Conservation (phyloP, 495 filamentous ascomycete genomes). For the Pseudomonodictys pantanalensis region DNA sequence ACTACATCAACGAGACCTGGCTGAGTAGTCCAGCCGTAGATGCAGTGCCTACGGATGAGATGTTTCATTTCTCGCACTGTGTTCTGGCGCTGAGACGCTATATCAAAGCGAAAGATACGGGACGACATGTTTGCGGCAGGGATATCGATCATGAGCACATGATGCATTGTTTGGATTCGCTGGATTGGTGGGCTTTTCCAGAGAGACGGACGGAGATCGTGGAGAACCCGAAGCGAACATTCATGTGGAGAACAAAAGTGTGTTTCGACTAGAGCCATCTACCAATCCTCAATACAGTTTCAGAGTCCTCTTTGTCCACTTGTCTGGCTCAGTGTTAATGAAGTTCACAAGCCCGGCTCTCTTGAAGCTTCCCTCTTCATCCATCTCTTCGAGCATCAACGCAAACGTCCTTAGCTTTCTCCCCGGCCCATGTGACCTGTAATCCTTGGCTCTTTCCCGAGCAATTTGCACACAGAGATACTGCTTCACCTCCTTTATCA, state of each 20-base stretch:
- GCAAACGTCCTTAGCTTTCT: background rate
- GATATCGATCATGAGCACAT: conserved; percentile 27
- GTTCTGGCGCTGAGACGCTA: conserved; percentile 25
- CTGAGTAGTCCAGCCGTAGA: background rate
- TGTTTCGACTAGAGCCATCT: conserved; percentile 14
- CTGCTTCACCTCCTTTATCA: background rate
- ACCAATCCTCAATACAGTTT: no score
- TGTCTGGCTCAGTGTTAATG: background rate
- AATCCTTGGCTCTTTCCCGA: background rate
- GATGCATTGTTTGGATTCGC: conserved; percentile 21
- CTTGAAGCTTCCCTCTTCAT: background rate
- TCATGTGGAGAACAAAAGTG: conserved; percentile 10
- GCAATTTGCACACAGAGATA: background rate
- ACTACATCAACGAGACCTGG: conserved; percentile 11
- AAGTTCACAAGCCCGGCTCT: background rate
- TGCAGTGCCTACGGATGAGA: conserved; percentile 1
- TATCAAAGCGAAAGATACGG: conserved; percentile 27
- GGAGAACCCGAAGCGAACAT: background rate
- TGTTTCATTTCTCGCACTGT: conserved; percentile 32
- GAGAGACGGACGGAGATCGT: background rate
- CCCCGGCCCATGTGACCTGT: no score
- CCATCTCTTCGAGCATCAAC: background rate
- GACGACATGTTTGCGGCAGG: conserved; percentile 24
- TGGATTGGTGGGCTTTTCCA: conserved; percentile 25
- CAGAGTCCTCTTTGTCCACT: background rate